Evolutionary conservation across 2,329 filamentous ascomycete species (phyloP), one percentile per base, ranked within the genome.

Genomic region (Metarhizium sp.): DNA sequence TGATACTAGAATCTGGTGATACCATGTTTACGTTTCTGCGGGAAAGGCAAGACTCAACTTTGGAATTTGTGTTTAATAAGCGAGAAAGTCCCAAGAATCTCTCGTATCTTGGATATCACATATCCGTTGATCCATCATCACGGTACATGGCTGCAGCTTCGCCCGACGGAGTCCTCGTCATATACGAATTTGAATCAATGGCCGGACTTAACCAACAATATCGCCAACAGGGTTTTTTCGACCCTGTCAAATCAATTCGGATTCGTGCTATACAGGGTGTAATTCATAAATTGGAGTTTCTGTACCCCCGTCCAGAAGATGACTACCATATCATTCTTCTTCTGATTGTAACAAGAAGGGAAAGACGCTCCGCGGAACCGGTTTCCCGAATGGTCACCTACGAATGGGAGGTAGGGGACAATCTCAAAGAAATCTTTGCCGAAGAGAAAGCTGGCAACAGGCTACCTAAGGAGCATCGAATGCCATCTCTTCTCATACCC

Each of bases 231-330:
- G 69, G 73, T n/a, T 64, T 71, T 59, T 68, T 88, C 56, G 69
- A 75, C 10, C 87, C 87, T 2, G 78, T 95, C 55, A 76, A 76
- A 57, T 69, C 67, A 0, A 67, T 62, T 43, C 65, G 70, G 18
- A 64, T 74, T 18, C 74, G 78, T 10, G 60, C 69, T 10, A 74
- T 90, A 7, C 79, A 84, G 7, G 91, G 89, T 1, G 77, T 85
- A n/a, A 89, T 97, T 55, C 78, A 92, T 62, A 88, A 90, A 62
- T 85, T 96, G 77, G 87, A 91, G 25, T 99, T 97, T 60, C 76
- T 99, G 2, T 83, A 87, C 57, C 88, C 91, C 7, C 77, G 78
- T 10, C 71, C 79, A 0, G 78, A 82, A 53, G 85, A 92, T 58
- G 78, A 82, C 10, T 76, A 85, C 54, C 84, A 85, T 62, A 81